phyloP scores from a whole-genome alignment of 345 rosid genomes.

The Salix dunnii region DNA sequence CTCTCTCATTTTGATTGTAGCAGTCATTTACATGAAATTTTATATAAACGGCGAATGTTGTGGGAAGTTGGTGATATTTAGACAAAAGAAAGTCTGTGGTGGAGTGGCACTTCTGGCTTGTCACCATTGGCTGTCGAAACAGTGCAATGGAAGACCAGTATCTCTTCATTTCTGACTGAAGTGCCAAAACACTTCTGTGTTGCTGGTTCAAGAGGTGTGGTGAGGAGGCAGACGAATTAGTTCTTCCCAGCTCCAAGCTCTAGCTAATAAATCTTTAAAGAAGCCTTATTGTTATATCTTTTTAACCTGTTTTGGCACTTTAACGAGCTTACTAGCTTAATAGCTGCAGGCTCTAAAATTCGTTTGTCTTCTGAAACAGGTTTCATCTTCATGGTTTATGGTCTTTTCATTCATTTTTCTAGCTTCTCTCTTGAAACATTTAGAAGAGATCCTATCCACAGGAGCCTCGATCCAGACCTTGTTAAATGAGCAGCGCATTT shows the following conservation, averaged over 20 bases:
- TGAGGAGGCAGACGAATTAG: neutral
- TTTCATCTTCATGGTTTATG: conserved; percentile 9
- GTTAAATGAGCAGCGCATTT: conserved; percentile 15
- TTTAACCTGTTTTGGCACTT: neutral
- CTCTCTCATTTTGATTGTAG: neutral
- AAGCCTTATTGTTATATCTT: neutral
- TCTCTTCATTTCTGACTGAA: neutral
- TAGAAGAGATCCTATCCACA: conserved; percentile 11
- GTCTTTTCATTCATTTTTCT: conserved; percentile 10
- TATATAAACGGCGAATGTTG: neutral
- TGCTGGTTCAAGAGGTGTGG: neutral
- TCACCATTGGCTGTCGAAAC: neutral
- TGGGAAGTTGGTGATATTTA: neutral
- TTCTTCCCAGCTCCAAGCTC: neutral
- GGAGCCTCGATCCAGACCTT: conserved; percentile 13
- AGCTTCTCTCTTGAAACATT: conserved; percentile 3
- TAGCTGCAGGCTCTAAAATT: neutral
- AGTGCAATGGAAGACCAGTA: neutral
- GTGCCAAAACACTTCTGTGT: too few relatives aligned
- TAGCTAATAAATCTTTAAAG: neutral
- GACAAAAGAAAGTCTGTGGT: neutral
- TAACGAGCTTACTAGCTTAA: neutral
- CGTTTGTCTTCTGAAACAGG: neutral
- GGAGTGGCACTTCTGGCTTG: neutral
- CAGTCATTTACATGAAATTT: neutral